Evolutionary conservation across 2,329 filamentous ascomycete species (phyloP), one percentile per base, ranked within the genome.

Genomic region (Kalmusia sp.): DNA sequence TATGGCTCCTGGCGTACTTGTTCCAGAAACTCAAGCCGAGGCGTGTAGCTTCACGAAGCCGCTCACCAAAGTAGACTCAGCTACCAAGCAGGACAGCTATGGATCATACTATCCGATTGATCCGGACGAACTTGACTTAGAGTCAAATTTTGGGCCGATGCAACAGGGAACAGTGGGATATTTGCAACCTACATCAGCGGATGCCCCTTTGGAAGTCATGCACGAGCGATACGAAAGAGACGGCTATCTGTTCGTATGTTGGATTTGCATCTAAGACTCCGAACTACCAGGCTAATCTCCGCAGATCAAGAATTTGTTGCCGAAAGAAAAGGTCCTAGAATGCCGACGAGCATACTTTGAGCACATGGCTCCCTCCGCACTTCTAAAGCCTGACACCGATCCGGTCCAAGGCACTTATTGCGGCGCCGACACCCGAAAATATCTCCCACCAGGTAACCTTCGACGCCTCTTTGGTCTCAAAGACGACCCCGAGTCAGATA

Each of bases 301-400:
- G 12, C 8, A 37, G 34, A 37, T 37, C 38, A 55, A 55, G 39
- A 12, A 24, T 27, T 40, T 55, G 28, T 21, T 51, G 19, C 52
- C 38, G 9, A 33, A 34, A n/a, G 46, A 51, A 17, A 44, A 49
- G 19, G 52, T 51, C 17, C 21, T 54, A n/a, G 30, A 49, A 33
- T 51, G 47, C 31, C 52, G 47, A 28, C n/a, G 31, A 35, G 52
- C 41, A 14, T 55, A 55, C 48, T 55, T 55, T 30, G 25, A 37
- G 24, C 41, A 51, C 28, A 47, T 55, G 41, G 34, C 52, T 2
- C 52, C 48, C 14, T 51, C 48, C 14, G 41, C 22, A 4, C 41
- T 55, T 1, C 48, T 51, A 12, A 33, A 25, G 15, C 47, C 52
- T n/a, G 47, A 25, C 15, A 30, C 40, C 11, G 28, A 28, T 22